Conservation (phyloP, 345 rosid species). For the Camelina hispida region DNA sequence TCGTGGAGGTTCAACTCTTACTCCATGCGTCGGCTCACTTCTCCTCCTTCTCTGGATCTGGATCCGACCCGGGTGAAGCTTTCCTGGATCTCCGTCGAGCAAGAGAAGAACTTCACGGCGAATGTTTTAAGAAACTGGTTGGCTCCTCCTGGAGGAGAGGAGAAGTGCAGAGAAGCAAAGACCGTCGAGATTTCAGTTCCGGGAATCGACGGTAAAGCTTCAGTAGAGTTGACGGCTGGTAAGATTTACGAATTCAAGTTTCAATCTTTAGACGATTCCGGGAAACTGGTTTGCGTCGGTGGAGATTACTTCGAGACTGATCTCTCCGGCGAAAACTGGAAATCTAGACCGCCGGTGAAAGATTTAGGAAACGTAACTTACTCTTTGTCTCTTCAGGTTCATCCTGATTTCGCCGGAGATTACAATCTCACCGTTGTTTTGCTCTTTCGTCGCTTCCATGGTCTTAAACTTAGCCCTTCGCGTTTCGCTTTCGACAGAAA, state of each 20-base stretch:
- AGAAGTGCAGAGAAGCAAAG: constrained; percentile 59
- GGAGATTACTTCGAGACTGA: constrained; percentile 92
- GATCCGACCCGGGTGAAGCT: neutral
- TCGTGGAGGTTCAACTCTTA: constrained; percentile 62
- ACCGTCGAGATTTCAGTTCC: constrained; percentile 62
- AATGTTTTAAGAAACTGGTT: constrained; percentile 61
- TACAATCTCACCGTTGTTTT: constrained; percentile 68
- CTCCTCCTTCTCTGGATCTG: neutral
- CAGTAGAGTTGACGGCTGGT: constrained; percentile 63
- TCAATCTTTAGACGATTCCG: constrained; percentile 62
- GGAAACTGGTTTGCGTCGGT: constrained; percentile 61
- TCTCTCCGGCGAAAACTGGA: constrained; percentile 87
- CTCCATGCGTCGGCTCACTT: constrained; percentile 26
- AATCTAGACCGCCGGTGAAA: constrained; percentile 73
- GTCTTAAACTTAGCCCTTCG: constrained; percentile 63
- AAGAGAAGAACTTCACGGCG: constrained; percentile 55
- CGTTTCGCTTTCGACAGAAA: constrained; percentile 59
- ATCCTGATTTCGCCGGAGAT: constrained; percentile 77
- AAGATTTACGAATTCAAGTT: constrained; percentile 63
- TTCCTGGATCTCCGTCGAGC: constrained; percentile 58
- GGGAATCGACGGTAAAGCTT: constrained; percentile 57
- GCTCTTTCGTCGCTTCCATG: constrained; percentile 76
- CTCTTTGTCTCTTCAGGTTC: constrained; percentile 68
- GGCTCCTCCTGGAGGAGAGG: constrained; percentile 67
- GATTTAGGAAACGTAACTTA: constrained; percentile 83